phyloP scores from a whole-genome alignment of 306 rosid genomes.

The Cucurbita argyrosperma region DNA sequence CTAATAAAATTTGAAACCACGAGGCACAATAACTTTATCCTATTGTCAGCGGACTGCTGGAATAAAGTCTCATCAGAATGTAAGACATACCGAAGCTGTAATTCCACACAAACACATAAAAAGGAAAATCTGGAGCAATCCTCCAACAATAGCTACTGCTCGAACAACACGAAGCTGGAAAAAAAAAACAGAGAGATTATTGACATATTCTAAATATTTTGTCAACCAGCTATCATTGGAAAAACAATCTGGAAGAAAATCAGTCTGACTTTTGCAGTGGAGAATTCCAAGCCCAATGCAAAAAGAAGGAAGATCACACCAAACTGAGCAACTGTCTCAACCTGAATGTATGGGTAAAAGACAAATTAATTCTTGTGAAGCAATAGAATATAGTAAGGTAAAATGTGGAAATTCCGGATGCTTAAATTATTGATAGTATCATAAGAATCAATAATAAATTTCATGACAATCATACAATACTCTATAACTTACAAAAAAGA shows the following conservation, averaged over 20 bases:
- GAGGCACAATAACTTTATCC: neutral
- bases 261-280: slow-evolving; percentile 53
- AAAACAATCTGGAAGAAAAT: neutral
- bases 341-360: slow-evolving; percentile 28
- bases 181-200: neutral
- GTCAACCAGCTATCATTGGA: neutral
- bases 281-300: slow-evolving; percentile 89
- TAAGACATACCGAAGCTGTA: slow-evolving; percentile 59
- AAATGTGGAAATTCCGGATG: neutral
- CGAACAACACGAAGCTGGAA: slow-evolving; percentile 73
- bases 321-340: slow-evolving; percentile 98
- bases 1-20: neutral
- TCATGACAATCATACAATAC: neutral
- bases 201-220: neutral
- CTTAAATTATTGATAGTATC: neutral
- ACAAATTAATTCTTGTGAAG: neutral
- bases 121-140: slow-evolving; percentile 78
- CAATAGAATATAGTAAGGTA: neutral
- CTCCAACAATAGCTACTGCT: slow-evolving; percentile 91
- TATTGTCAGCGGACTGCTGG: neutral
- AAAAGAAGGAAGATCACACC: slow-evolving; percentile 95
- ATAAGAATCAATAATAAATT: neutral
- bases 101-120: slow-evolving; percentile 91
- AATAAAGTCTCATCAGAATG: slow-evolving; percentile 2
- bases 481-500: neutral